These are phyloP conservation scores for Discostella stelligera DNA, from an alignment of 352 stramenopile species.

Conservation along the genomic window DNA sequence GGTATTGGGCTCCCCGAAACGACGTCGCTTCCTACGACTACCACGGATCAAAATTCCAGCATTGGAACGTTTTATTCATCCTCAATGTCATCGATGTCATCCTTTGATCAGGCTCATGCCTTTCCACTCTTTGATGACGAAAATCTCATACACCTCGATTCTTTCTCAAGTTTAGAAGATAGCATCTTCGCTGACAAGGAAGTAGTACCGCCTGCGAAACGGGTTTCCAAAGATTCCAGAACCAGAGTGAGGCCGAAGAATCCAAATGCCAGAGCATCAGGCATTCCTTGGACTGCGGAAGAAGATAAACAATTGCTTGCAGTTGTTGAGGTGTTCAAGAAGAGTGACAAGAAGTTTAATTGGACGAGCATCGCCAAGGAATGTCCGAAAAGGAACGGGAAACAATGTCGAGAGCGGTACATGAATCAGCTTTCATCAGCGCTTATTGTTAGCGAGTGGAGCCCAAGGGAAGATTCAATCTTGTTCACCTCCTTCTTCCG, in stretches of 20 bases:
- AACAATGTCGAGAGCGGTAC: constrained; percentile 91
- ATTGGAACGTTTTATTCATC: constrained; percentile 38
- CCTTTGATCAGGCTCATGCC: background rate
- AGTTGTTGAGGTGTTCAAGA: constrained; percentile 16
- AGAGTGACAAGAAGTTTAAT: constrained; percentile 32
- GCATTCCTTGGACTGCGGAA: constrained; percentile 21
- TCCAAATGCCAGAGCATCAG: background rate
- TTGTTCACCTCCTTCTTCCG: constrained; percentile 42
- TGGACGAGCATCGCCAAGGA: constrained; percentile 47
- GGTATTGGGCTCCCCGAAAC: constrained; percentile 3
- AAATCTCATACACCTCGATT: constrained; percentile 21
- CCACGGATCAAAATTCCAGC: constrained; percentile 5
- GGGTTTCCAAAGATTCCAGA: background rate
- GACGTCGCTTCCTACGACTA: background rate
- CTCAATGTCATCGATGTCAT: constrained; percentile 25
- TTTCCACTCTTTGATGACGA: constrained; percentile 32
- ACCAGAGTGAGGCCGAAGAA: background rate
- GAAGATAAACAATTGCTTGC: constrained; percentile 27
- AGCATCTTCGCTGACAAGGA: constrained; percentile 19
- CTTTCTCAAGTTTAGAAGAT: constrained; percentile 7
- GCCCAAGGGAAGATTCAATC: constrained; percentile 55
- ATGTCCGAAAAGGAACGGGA: constrained; percentile 56
- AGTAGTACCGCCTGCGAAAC: background rate
- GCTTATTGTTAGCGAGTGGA: constrained; percentile 92
- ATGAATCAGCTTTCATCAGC: constrained; percentile 90